phyloP scores from a whole-genome alignment of 345 rosid genomes.

The Corchorus capsularis region DNA sequence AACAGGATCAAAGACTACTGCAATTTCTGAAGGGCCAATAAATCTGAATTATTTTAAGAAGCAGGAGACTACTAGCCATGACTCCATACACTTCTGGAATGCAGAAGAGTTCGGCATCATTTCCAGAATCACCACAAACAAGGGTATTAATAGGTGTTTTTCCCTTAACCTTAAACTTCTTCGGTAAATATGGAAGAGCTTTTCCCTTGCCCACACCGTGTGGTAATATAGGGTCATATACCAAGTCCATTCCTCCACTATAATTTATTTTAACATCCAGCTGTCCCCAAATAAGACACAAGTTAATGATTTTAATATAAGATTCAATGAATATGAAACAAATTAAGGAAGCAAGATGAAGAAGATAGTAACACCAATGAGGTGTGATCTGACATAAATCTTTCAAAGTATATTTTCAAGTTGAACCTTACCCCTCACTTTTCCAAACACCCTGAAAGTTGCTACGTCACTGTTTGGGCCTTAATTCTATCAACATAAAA shows the following conservation, averaged over 20 bases:
- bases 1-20: slow-evolving; percentile 1
- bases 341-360: slow-evolving; percentile 9
- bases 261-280: slow-evolving; percentile 91
- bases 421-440: slow-evolving; percentile 64
- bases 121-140: slow-evolving; percentile 98
- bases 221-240: slow-evolving; percentile 53
- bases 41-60: slow-evolving; percentile 10
- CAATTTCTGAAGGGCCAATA: slow-evolving; percentile 1
- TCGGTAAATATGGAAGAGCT: slow-evolving; percentile 84
- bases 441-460: slow-evolving; percentile 56
- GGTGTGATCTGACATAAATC: not conserved
- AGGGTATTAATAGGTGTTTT: slow-evolving; percentile 80
- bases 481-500: slow-evolving; percentile 77
- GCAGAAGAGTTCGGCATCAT: slow-evolving; percentile 94
- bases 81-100: slow-evolving; percentile 91
- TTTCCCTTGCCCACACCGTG: slow-evolving; percentile 99
- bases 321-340: not conserved
- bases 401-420: slow-evolving; percentile 17
- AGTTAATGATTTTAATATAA: not conserved
- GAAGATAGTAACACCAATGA: not conserved
- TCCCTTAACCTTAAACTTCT: slow-evolving; percentile 71
- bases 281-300: slow-evolving; percentile 37
- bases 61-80: slow-evolving; percentile 57
- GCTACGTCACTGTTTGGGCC: slow-evolving; percentile 67
- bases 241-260: slow-evolving; percentile 96